Evolutionary conservation across 202 grass and related monocot genomes (phyloP), one percentile per base, ranked within the genome.

Genomic region (Dendrocalamus latiflorus): DNA sequence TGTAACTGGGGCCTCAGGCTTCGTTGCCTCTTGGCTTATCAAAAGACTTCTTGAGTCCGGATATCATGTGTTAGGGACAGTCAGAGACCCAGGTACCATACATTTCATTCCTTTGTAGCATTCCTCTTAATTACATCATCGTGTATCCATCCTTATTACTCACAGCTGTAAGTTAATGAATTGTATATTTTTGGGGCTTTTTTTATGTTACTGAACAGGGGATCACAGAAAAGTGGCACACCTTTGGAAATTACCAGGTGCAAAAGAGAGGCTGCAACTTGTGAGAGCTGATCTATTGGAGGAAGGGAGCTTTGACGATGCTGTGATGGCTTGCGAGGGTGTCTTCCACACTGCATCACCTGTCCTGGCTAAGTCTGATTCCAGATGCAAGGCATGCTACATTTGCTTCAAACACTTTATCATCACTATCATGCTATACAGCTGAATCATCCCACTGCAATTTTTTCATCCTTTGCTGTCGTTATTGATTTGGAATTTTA

Each of bases 311-410:
- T 97, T 97, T 70, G 94, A 94, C 3, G 70, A 88, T 42, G 94
- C 90, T 10, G 55, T 97, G 20, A 93, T 89, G 57, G 86, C 60
- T 51, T 94, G 92, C 33, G 88, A 93, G 72, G 94, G 94, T 6
- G 84, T 97, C 47, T 97, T 94, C 71, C 92, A 97, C 79, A 89
- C 84, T 57, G 94, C 94, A 75, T 93, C 94, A n/a, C 94, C 94
- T 59, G 92, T 97, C 57, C 65, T 92, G 1, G 42, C 60, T 15
- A 89, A 89, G 70, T 84, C 75, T 33, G 91, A 97, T 78, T 93
- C 91, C 41, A 92, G 70, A 50, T 82, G 83, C 73, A 86, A 94
- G 94, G 94, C 51, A 90, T 82, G 75, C 43, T 60, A 6, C 24
- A 76, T 70, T 76, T 69, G 3, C 53, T 78, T 39, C 63, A 15